Base-by-base conservation (phyloP, 345 rosid genomes). In the Hibiscus syriacus region DNA sequence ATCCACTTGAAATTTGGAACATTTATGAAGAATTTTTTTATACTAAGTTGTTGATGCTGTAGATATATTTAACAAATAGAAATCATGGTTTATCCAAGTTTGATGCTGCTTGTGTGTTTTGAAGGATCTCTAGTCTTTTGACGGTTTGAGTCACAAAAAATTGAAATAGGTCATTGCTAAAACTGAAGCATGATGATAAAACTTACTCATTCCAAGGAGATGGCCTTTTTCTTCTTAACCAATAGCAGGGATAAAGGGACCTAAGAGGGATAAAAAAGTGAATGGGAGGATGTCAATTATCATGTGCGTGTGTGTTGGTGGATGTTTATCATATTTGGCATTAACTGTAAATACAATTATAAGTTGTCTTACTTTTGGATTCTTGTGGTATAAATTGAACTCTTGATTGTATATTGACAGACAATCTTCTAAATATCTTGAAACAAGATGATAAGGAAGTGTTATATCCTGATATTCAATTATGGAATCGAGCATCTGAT, bases 401-500 rank as follows among this genome's bases (percentile, higher is more conserved):
- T 49, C 3, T 48, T 26, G 38, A 49, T 29, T 67, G 29, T 34
- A 61, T 80, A 22, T 22, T 77, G 39, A 56, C 84, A 90, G 98
- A 82, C 60, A 73, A 81, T 30, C 43, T 17, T 62, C 59, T 80
- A 34, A 55, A 64, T 69, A 73, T 83, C 43, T 75, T 82, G 82
- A 83, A 80, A 66, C 71, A 80, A 65, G 71, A 69, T 64, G 85
- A 82, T 54, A 72, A 54, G 49, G 85, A 79, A 70, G 70, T 68
- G 36, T 74, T 78, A 60, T 74, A 75, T 74, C 74, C 85, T 61
- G 88, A 80, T 70, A 68, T 60, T 52, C 87, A 81, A 67, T 86
- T 94, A 48, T 86, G 92, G 95, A 86, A 76, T 64, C 86, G 84
- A 73, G 85, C 89, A 70, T 80, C 92, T 73, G 94, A 85, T 76